Conservation (phyloP, 192 early-diverging fungal genomes). For the Rhizophlyctis rosea region DNA sequence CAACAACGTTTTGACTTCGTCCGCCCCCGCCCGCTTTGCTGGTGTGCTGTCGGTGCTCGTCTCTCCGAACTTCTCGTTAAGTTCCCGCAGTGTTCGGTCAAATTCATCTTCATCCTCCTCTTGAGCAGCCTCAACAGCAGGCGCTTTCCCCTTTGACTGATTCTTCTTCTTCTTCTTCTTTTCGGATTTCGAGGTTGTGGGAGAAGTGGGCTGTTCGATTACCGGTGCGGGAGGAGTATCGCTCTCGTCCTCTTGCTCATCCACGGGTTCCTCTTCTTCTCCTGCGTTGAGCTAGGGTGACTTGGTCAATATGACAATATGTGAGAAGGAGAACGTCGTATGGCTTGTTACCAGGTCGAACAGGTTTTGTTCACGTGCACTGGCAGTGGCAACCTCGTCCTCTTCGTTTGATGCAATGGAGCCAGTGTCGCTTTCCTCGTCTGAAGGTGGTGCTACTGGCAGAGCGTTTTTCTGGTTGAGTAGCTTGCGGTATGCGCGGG, state of each 20-base stretch:
- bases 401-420: no score
- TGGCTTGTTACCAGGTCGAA: conserved; percentile 57
- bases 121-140: conserved; percentile 22
- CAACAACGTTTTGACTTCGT: conserved; percentile 23
- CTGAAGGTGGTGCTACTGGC: background rate
- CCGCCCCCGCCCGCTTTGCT: background rate
- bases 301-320: background rate
- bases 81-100: conserved; percentile 58
- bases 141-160: conserved; percentile 12
- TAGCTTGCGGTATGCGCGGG: background rate
- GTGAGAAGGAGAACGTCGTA: background rate
- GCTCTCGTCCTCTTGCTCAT: conserved; percentile 25
- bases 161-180: conserved; percentile 52
- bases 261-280: conserved; percentile 39
- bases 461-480: background rate
- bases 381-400: conserved; percentile 11
- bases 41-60: background rate
- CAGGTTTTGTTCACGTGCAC: conserved; percentile 46
- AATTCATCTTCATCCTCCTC: conserved; percentile 64
- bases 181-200: conserved; percentile 23
- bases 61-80: conserved; percentile 50
- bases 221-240: conserved; percentile 11
- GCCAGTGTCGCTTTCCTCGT: conserved; percentile 34
- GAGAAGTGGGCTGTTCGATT: background rate
- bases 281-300: conserved; percentile 48